Conservation (phyloP, 176 grass and related monocot genomes). For the sorghum (Sorghum bicolor) region DNA sequence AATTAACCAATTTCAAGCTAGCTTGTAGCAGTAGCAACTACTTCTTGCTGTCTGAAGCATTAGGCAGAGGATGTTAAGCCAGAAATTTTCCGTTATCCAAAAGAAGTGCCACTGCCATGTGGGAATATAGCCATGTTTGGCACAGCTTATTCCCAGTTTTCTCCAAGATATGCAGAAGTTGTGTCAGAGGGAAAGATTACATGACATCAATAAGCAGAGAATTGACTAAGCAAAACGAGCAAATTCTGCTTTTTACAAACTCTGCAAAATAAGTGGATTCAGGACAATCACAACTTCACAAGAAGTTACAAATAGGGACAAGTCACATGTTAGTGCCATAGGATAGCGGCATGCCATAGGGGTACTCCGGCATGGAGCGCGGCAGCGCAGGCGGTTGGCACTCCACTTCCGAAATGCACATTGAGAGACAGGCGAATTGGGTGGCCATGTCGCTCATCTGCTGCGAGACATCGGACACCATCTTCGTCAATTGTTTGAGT, state of each 20-base stretch:
- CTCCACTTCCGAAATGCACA: neutral
- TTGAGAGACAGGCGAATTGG: neutral
- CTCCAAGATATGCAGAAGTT: neutral
- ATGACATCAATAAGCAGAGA: neutral
- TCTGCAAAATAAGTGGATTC: neutral
- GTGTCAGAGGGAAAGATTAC: neutral
- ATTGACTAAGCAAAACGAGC: neutral
- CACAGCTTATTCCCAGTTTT: neutral
- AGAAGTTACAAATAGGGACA: neutral
- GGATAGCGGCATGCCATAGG: neutral
- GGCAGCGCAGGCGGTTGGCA: neutral
- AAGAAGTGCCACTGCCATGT: neutral
- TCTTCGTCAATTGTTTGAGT: neutral
- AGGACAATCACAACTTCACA: neutral
- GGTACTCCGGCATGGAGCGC: neutral
- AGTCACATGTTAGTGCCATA: neutral
- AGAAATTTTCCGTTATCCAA: neutral
- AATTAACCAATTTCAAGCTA: neutral
- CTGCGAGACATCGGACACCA: neutral
- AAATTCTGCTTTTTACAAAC: neutral
- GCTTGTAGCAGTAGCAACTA: neutral
- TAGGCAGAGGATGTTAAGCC: neutral
- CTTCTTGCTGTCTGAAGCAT: neutral
- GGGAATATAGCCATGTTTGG: neutral
- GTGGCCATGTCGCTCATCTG: neutral